Base-by-base conservation (phyloP, 148 eudicot species). In the Chenopodium album region DNA sequence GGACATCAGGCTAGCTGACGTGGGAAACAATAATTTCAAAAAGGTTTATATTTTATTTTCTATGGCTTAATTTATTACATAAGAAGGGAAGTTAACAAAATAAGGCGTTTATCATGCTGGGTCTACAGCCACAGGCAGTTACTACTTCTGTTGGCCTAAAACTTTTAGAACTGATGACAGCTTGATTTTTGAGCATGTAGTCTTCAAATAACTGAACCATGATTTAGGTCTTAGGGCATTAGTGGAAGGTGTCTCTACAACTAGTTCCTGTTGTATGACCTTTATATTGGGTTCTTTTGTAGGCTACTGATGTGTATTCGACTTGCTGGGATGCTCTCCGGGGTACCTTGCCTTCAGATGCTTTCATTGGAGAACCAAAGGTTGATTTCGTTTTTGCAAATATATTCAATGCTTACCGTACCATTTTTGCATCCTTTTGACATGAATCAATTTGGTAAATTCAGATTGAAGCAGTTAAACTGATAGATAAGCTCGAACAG, bases 351-450 rank as follows among this genome's bases (percentile, higher is more conserved):
- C 95, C 99, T 79, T 86, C 91, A 68, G 95, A 94, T 82, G 90
- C 95, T 50, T 92, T 94, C 64, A 94, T 94, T 68, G 94, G 97
- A 66, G 91, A 93, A 48, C 95, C 98, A 76, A 94, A 94, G 97
- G 99, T 94, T 34, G 17, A 26, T n/a, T 10, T 69, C 3, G 64
- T 62, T 19, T 31, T 47, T 16, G 28, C 14, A 9, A 71, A 26
- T 4, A 20, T 41, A 2, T 54, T 14, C 9, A 8, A 60, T 56
- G 50, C 64, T 79, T 32, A 64, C 76, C 47, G 70, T 32, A 64
- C 79, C 48, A 64, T 34, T 66, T 37, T 12, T 74, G 66, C 54
- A 20, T 10, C 29, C 4, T 37, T 60, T 59, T 46, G 76, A 63
- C 23, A 4, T n/a, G 17, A 65, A 23, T 22, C 28, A 41, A 9